Evolutionary conservation across 352 stramenopile genomes (phyloP).

Genomic region (Elongisporangium prolatum): DNA sequence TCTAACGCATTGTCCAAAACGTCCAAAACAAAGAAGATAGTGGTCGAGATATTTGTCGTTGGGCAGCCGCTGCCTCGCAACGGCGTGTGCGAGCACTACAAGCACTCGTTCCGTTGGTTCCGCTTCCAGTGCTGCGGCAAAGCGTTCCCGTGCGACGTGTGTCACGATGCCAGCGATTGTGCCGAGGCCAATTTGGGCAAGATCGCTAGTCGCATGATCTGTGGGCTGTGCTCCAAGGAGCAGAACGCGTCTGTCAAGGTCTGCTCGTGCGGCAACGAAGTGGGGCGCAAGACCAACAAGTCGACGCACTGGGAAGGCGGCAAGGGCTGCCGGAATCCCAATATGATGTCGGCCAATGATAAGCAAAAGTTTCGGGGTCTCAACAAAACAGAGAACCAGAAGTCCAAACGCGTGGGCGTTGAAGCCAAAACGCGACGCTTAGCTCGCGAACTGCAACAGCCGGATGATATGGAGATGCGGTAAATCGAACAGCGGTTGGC

Average conservation of each 20-base stretch:
- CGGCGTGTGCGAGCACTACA: constrained; percentile 74
- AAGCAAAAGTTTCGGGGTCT: constrained; percentile 68
- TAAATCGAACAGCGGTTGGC: neutral
- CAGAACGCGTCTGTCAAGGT: constrained; percentile 71
- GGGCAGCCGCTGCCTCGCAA: constrained; percentile 69
- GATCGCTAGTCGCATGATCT: constrained; percentile 82
- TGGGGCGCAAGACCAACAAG: constrained; percentile 38
- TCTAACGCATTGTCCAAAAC: constrained; percentile 4
- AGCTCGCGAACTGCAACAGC: neutral
- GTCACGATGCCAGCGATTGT: constrained; percentile 73
- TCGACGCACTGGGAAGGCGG: constrained; percentile 77
- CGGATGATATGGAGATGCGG: neutral
- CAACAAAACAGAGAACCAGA: constrained; percentile 82
- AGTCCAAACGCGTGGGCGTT: constrained; percentile 63
- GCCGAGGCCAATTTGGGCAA: constrained; percentile 62
- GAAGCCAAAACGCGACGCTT: constrained; percentile 39
- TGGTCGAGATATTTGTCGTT: constrained; percentile 50
- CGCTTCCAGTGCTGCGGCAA: constrained; percentile 85
- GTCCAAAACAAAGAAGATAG: constrained; percentile 22
- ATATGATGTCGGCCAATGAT: constrained; percentile 58
- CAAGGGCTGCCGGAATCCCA: constrained; percentile 56
- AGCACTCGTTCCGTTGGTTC: constrained; percentile 78
- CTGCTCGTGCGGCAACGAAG: constrained; percentile 71
- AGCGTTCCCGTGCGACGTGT: constrained; percentile 77
- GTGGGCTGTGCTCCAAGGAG: constrained; percentile 77